Conservation (phyloP, 768 basidiomycete species). For the Pleurotus giganteus region DNA sequence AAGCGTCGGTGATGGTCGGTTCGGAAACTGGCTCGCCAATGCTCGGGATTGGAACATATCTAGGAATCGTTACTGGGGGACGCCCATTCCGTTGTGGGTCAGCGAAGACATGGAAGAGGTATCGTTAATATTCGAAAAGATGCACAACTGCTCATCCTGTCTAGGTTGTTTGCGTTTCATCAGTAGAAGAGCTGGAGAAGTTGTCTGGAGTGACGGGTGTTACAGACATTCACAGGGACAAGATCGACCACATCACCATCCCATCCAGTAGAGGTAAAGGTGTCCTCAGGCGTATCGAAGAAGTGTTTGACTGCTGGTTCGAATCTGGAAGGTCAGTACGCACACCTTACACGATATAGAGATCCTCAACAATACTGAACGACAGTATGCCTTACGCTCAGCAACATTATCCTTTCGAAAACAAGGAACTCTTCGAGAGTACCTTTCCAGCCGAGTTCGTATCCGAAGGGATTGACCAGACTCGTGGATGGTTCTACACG, state of each 20-base stretch:
- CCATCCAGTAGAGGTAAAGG: constrained; percentile 91
- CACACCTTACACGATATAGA: neutral
- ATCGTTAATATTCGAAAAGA: neutral
- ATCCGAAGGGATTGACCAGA: constrained; percentile 98
- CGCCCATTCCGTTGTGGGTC: constrained; percentile 94
- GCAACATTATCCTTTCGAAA: constrained; percentile 97
- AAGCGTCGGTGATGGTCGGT: constrained; percentile 84
- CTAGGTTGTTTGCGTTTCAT: constrained; percentile 82
- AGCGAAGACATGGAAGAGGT: constrained; percentile 93
- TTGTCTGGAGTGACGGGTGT: constrained; percentile 84
- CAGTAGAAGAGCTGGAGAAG: constrained; percentile 82
- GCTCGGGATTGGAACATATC: constrained; percentile 99
- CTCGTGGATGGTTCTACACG: constrained; percentile 99
- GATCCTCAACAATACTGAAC: neutral
- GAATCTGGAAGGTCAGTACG: constrained; percentile 88
- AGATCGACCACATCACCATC: constrained; percentile 94
- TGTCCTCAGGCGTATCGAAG: constrained; percentile 82
- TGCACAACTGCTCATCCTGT: neutral
- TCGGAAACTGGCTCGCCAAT: constrained; percentile 96
- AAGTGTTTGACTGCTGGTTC: constrained; percentile 99
- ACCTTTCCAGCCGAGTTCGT: constrained; percentile 96
- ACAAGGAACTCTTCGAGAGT: constrained; percentile 80
- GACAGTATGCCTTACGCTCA: constrained; percentile 99
- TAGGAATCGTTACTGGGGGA: constrained; percentile 99
- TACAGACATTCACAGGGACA: constrained; percentile 90